Conservation (phyloP, 768 basidiomycete species). For the Serendipita vermifera region DNA sequence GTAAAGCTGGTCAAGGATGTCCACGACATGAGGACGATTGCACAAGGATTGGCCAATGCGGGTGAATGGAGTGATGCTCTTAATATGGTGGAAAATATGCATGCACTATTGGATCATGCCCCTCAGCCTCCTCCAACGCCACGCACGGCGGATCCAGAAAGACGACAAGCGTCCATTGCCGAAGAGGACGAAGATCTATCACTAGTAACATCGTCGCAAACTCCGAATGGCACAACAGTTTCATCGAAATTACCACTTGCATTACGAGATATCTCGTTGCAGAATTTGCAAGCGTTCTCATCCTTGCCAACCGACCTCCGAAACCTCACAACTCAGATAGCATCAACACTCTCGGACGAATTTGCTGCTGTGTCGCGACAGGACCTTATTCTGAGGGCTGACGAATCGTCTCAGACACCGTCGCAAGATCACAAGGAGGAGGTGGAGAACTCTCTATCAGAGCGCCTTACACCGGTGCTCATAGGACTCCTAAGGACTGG, state of each 20-base stretch:
- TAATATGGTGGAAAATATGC: slow-evolving; percentile 54
- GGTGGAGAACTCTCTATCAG: slow-evolving; percentile 35
- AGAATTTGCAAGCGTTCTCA: slow-evolving; percentile 53
- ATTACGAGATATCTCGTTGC: not conserved
- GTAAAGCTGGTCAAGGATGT: slow-evolving; percentile 54
- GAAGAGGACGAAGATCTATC: slow-evolving; percentile 7
- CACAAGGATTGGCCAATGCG: slow-evolving; percentile 58
- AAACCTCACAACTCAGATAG: slow-evolving; percentile 61
- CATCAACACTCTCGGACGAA: slow-evolving; percentile 61
- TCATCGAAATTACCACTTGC: slow-evolving; percentile 26
- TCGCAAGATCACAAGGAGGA: slow-evolving; percentile 14
- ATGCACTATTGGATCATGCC: slow-evolving; percentile 38
- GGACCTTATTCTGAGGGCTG: slow-evolving; percentile 48
- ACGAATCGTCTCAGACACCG: slow-evolving; percentile 16
- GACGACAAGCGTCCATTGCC: not conserved
- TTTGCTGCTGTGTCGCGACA: slow-evolving; percentile 55
- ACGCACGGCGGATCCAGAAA: not conserved
- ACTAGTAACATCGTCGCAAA: slow-evolving; percentile 17
- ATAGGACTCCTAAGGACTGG: slow-evolving; percentile 64
- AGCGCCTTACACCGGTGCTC: slow-evolving; percentile 57
- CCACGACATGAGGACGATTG: slow-evolving; percentile 63
- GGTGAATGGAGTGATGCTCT: slow-evolving; percentile 86
- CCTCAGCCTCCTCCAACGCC: not conserved
- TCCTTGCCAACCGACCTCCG: slow-evolving; percentile 62
- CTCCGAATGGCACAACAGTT: slow-evolving; percentile 37